Evolutionary conservation across 805 yeast genomes (phyloP), one percentile per base, ranked within the genome.

Genomic region (Lachancea sp.): DNA sequence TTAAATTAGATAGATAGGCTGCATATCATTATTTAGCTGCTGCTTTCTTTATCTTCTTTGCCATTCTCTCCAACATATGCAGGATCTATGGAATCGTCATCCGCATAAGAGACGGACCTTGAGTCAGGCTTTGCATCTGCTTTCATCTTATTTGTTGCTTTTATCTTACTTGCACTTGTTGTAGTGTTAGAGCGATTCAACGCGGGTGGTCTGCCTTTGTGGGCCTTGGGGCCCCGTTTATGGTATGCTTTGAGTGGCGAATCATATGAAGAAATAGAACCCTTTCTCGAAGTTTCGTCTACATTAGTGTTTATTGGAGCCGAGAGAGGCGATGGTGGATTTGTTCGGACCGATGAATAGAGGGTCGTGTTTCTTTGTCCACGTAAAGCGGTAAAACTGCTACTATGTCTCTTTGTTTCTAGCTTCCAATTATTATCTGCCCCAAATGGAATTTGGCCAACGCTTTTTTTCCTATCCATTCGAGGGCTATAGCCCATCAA

Each of bases 391-490:
- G 42, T 39, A 16, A 39, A 33, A 24, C 42, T 39, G 22, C 20
- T 33, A 24, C 42, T 39, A 22, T 39, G 42, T 23, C 30, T 39
- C 17, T 21, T 25, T 5, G 38, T 12, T 20, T 39, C 42, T n/a
- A 34, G 8, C 22, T 19, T 33, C n/a, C 20, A n/a, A 19, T 29
- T 25, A 5, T 12, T 21, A 7, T 36, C 39, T n/a, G 13, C 15
- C 13, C 22, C 35, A 17, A 23, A 24, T 25, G 29, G 39, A 8
- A 51, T 40, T 20, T 51, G 55, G 2, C 58, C 55, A 1, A 55
- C 42, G 36, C 54, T 52, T 15, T 36, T 41, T 35, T 51, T 50
- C 26, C 51, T 48, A 13, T 44, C 38, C 20, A 51, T 25, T 24
- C 40, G 36, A 13, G 50, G 47, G 8, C 50, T 45, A 26, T 42